phyloP scores from a whole-genome alignment of 192 early-diverging fungal genomes.

The Phycomyces blakesleeanus region DNA sequence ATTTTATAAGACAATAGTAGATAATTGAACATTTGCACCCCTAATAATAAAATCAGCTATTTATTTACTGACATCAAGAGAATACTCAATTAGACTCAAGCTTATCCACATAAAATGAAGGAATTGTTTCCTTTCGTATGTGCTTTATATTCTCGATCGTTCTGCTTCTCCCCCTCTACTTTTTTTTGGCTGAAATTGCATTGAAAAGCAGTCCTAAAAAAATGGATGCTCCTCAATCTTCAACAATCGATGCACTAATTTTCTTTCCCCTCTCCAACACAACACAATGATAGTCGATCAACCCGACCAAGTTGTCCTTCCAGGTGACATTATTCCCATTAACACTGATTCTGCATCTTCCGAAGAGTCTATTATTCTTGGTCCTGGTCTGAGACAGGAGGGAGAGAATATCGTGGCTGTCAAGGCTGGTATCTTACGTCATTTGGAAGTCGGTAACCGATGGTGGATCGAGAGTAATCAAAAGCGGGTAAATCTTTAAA shows the following conservation, averaged over 20 bases:
- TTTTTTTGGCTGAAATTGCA: not conserved
- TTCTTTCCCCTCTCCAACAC: not conserved
- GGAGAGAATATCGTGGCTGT: constrained; percentile 60
- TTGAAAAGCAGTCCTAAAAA: constrained; percentile 3
- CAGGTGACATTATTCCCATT: constrained; percentile 48
- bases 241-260: not conserved
- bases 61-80: no score
- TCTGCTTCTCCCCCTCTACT: no score
- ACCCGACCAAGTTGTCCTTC: constrained; percentile 43
- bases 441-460: constrained; percentile 35
- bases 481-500: constrained; percentile 53
- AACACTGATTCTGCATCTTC: constrained; percentile 17
- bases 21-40: no score
- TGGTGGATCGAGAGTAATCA: constrained; percentile 84
- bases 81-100: no score
- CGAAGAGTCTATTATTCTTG: constrained; percentile 54
- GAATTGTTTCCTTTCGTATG: no score
- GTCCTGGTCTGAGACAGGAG: constrained; percentile 78
- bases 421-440: constrained; percentile 72
- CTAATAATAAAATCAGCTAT: no score
- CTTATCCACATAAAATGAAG: no score
- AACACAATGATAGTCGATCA: not conserved
- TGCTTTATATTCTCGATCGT: no score
- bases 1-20: no score
- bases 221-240: not conserved